Evolutionary conservation across 805 yeast species (phyloP).

Genomic region (Hanseniaspora lindneri): DNA sequence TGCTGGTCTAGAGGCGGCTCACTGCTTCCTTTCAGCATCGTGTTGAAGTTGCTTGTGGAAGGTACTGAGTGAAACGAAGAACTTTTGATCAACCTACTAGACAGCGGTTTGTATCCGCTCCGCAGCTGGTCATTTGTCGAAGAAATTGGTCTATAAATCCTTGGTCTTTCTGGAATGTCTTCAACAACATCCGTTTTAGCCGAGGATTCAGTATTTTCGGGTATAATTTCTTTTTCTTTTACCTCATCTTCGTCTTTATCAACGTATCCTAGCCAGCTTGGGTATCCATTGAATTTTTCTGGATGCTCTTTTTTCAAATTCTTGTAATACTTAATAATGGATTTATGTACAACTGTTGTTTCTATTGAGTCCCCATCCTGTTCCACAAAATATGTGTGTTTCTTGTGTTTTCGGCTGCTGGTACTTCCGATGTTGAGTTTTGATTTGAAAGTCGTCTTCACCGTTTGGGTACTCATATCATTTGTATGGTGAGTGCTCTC

Average conservation of each 20-base stretch:
- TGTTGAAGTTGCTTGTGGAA: background rate
- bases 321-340: conserved; percentile 33
- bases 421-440: background rate
- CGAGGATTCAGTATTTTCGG: background rate
- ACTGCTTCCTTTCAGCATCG: too few relatives aligned
- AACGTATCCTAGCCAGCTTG: conserved; percentile 30
- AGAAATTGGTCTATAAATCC: background rate
- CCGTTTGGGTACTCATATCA: too few relatives aligned
- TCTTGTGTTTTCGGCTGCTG: background rate
- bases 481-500: background rate
- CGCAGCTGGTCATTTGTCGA: background rate
- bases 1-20: background rate
- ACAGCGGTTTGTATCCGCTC: conserved; percentile 10
- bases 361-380: conserved; percentile 34
- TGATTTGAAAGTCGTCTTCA: too few relatives aligned
- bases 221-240: too few relatives aligned
- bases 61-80: background rate
- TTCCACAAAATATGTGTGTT: conserved; percentile 22
- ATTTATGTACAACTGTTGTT: conserved; percentile 37
- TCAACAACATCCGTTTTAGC: too few relatives aligned
- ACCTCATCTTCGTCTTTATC: conserved; percentile 22
- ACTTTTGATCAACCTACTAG: background rate
- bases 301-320: conserved; percentile 17
- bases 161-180: too few relatives aligned
- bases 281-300: conserved; percentile 29